A percentile compares a stretch with the other conserved stretches of the same genome.
Evolutionary conservation across 1,284 basidiomycete species (phyloP).

Genomic region (Trametes sp.): DNA sequence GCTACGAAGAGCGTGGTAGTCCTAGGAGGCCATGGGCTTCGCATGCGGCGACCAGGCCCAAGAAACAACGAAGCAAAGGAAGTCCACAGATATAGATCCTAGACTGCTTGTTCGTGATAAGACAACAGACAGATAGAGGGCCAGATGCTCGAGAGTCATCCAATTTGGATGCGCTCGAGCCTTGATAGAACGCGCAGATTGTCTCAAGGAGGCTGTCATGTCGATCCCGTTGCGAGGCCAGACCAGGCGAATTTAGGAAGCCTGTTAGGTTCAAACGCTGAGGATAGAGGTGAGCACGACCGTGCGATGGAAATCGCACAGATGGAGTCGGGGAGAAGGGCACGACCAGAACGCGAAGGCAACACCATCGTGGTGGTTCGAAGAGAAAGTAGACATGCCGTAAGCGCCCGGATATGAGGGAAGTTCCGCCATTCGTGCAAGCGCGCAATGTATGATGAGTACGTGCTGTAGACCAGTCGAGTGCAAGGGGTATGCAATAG

Average conservation of each 20-base stretch:
- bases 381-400: neutral
- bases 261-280: neutral
- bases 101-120: neutral
- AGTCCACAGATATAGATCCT: neutral
- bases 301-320: neutral
- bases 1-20: neutral
- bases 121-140: neutral
- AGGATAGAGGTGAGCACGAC: neutral
- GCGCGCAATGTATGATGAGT: too few species aligned
- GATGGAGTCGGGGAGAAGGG: neutral
- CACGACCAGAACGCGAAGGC: neutral
- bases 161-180: neutral
- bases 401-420: neutral
- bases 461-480: too few species aligned
- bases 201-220: conserved; percentile 5
- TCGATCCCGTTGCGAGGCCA: conserved; percentile 2
- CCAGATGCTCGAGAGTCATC: neutral
- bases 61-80: neutral
- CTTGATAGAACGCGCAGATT: neutral
- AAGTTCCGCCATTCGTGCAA: too few species aligned
- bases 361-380: neutral
- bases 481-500: conserved; percentile 4
- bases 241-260: neutral
- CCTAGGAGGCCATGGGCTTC: neutral
- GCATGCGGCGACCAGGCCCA: neutral